Conservation (phyloP, 169 alveolate genomes). For the Plasmodium berghei region DNA sequence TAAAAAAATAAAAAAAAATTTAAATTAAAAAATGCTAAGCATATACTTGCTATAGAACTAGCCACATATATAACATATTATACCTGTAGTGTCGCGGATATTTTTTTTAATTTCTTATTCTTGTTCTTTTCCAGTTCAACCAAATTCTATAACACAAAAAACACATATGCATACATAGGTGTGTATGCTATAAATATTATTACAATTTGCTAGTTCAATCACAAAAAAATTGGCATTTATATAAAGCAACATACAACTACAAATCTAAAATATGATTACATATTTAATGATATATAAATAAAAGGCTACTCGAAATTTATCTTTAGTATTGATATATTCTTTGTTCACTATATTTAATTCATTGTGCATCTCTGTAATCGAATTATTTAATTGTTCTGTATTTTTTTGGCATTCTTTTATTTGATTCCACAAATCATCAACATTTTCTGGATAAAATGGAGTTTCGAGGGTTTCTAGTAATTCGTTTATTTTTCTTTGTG, state of each 20-base stretch:
- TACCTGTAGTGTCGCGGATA: conserved; percentile 69
- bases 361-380: conserved; percentile 20
- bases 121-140: conserved; percentile 48
- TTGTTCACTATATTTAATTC: conserved; percentile 15
- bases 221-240: neutral
- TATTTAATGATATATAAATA: neutral
- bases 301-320: conserved; percentile 34
- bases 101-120: conserved; percentile 48
- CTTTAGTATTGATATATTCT: conserved; percentile 22
- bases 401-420: conserved; percentile 29
- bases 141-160: conserved; percentile 9
- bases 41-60: neutral
- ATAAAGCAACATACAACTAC: too few species aligned
- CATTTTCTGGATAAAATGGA: neutral
- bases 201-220: neutral
- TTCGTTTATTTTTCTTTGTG: conserved; percentile 33
- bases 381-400: conserved; percentile 28
- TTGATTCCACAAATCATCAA: conserved; percentile 46
- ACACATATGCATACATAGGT: neutral
- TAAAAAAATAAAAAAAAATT: neutral
- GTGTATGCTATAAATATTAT: neutral
- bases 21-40: neutral
- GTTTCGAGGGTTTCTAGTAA: conserved; percentile 28
- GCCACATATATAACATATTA: neutral
- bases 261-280: too few species aligned